Conservation (phyloP, 768 basidiomycete species). For the Gelatoporia subvermispora region DNA sequence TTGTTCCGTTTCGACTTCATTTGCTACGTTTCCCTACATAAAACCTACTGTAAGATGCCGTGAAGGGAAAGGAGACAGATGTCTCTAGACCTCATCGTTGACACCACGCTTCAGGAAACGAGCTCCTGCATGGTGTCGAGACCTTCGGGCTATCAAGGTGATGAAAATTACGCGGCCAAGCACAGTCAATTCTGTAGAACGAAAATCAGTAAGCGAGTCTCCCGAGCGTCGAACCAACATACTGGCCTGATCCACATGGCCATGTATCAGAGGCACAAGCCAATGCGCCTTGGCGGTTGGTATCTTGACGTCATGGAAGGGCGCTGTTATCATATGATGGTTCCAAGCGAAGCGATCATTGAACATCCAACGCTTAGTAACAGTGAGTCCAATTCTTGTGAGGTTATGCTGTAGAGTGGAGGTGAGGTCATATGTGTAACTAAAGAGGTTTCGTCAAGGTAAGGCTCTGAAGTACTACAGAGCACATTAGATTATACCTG, state of each 20-base stretch:
- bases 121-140: slow-evolving; percentile 93
- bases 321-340: slow-evolving; percentile 71
- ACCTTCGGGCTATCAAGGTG: slow-evolving; percentile 91
- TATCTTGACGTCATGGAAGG: slow-evolving; percentile 45
- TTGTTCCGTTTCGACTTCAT: slow-evolving; percentile 98
- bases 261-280: slow-evolving; percentile 90
- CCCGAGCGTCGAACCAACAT: slow-evolving; percentile 26
- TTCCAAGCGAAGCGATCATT: slow-evolving; percentile 96
- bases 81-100: slow-evolving; percentile 70
- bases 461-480: not conserved
- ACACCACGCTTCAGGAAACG: slow-evolving; percentile 92
- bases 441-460: slow-evolving; percentile 23
- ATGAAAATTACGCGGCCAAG: slow-evolving; percentile 88
- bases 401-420: slow-evolving; percentile 94
- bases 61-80: not conserved
- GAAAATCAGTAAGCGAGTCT: not conserved
- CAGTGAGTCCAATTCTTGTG: slow-evolving; percentile 45
- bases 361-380: slow-evolving; percentile 54
- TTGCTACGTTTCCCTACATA: slow-evolving; percentile 88
- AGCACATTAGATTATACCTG: slow-evolving; percentile 44
- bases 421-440: slow-evolving; percentile 95
- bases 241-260: slow-evolving; percentile 99
- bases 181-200: slow-evolving; percentile 77
- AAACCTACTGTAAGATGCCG: not conserved
- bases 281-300: slow-evolving; percentile 60